These are phyloP conservation scores for Delitschia confertaspora DNA, from an alignment of 495 filamentous ascomycete species.

Conservation along the genomic window DNA sequence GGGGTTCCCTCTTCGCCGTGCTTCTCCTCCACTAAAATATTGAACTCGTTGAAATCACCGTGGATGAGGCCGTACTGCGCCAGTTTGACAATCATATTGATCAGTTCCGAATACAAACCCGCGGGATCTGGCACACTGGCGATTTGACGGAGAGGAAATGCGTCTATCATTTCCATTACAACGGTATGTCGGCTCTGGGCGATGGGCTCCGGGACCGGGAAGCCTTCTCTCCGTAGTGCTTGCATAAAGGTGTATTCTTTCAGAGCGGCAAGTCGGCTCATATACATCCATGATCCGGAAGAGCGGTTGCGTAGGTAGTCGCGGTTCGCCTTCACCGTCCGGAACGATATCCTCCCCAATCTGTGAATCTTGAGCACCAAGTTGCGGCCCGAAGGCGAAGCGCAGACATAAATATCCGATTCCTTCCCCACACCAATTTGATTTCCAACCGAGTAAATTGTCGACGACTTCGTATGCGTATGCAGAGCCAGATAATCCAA, in stretches of 20 bases:
- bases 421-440: slow-evolving; percentile 97
- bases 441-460: slow-evolving; percentile 83
- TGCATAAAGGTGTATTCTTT: slow-evolving; percentile 93
- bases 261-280: slow-evolving; percentile 80
- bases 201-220: slow-evolving; percentile 80
- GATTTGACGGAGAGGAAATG: slow-evolving; percentile 80
- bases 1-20: slow-evolving; percentile 1
- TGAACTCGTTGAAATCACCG: slow-evolving; percentile 99
- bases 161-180: slow-evolving; percentile 85
- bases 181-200: slow-evolving; percentile 86
- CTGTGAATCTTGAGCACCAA: slow-evolving; percentile 86
- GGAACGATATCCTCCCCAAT: slow-evolving; percentile 92
- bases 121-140: slow-evolving; percentile 69
- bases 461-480: slow-evolving; percentile 66
- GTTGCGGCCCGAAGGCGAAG: slow-evolving; percentile 50
- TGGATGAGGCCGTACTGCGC: slow-evolving; percentile 89
- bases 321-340: slow-evolving; percentile 86
- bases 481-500: slow-evolving; percentile 94
- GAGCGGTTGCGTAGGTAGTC: slow-evolving; percentile 84
- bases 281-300: slow-evolving; percentile 90
- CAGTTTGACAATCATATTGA: slow-evolving; percentile 73
- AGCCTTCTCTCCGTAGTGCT: slow-evolving; percentile 68
- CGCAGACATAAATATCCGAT: slow-evolving; percentile 89
- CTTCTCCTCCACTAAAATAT: slow-evolving; percentile 72
- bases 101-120: slow-evolving; percentile 74